Base-by-base conservation (phyloP, 2,329 filamentous ascomycete genomes). In the Fusarium luffae region DNA sequence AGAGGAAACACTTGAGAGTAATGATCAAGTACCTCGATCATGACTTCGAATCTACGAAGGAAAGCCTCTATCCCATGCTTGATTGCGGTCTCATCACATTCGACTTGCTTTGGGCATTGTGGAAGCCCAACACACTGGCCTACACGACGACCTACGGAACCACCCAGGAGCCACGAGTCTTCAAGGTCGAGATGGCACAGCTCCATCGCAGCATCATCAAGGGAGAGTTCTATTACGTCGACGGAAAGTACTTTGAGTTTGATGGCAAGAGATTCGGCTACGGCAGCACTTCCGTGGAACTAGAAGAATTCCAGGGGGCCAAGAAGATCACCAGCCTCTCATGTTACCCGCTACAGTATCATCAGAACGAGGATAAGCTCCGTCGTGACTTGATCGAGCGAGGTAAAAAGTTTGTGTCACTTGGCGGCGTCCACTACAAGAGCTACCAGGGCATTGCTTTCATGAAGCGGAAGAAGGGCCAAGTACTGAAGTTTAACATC, bases 241-340 rank as follows among this genome's bases (percentile, higher is more conserved):
- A 95, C 70, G 93, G 91, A 23, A 86, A 85, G 77, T 97, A 96
- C 72, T 86, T 97, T 27, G 93, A 97, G 75, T 97, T 93, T 66
- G 93, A 97, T 72, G 94, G 94, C 60, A 97, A 97, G 77, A 85
- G 87, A 9, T 97, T 94, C 76, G 94, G 93, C 4, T 90, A 91
- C 74, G 92, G 92, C 18, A 89, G 84, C 51, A 88, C 93, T 75
- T 84, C 88, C 13, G 87, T 89, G 40, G 89, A 94, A 52, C 89
- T 97, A 14, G 80, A 86, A 9, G 84, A 88, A 5, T 98, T 97
- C 84, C 92, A 92, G 63, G 94, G 94, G 0, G 88, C 92, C 16
- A 88, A 90, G 66, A 94, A 93, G 80, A 97, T 98, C 75, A 93
- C 90, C 13, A 93, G 88, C 74, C 84, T 97, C 10, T 82, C 87